Evolutionary conservation across 1,139 yeast species (phyloP), one percentile per base, ranked within the genome.

Genomic region (Geotrichum candidum): DNA sequence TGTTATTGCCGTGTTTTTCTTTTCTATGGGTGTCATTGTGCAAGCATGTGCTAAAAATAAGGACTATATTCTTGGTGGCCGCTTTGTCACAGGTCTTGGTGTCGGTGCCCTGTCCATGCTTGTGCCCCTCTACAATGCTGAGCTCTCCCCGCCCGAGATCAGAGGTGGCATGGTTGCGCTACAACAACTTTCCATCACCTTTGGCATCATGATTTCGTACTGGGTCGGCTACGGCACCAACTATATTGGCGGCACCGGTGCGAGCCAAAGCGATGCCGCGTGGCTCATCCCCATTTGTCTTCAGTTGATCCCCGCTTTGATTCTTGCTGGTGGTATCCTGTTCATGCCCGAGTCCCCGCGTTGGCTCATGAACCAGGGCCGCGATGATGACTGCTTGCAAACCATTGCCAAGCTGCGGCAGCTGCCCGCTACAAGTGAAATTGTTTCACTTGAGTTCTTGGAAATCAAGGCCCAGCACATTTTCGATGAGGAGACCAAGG

Each of bases 211-310:
- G 72, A 77, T 87, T 71, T 88, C 91, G 18, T 87, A 87, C 78
- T 88, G 95, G 95, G 76, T 86, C 65, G 92, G 86, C 71, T 88
- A 85, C 70, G 95, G 94, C 25, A 79, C 88, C 63, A 83, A 87
- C 10, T 87, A 84, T 69, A 83, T 83, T 62, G 73, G 73, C 62
- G 72, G 71, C 38, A 64, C 70, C 13, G 66, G 68, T 53, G 65
- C 56, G 15, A 53, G 53, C 60, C 70, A 61, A 62, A 65, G 66
- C 55, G 59, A 65, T 31, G 68, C 67, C 38, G 65, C 65, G 58
- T 66, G 70, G 67, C 60, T 69, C 54, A 66, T 70, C 65, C 72
- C 76, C 66, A 58, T 73, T 64, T 65, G 73, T 66, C 51, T 67
- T 66, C 65, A 75, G 66, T 63, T 72, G 46, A 67, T 74, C 18